phyloP scores from a whole-genome alignment of 2,329 filamentous ascomycete species.

The Leptoxyphium fumago region DNA sequence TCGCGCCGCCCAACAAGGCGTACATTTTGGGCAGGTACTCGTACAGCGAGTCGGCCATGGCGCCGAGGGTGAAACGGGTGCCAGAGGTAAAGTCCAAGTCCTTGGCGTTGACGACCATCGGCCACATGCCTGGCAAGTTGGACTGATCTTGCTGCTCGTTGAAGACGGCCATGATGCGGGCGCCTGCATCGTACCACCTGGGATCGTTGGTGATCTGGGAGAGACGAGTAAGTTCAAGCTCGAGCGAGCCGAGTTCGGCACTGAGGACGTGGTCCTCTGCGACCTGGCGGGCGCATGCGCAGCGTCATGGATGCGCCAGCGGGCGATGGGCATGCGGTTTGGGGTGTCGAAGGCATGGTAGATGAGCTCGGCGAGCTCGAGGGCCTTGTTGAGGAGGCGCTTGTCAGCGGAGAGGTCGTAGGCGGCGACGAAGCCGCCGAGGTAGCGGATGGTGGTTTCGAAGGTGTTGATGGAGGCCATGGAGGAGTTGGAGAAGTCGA shows the following conservation, averaged over 20 bases:
- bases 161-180: constrained; percentile 22
- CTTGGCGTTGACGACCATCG: constrained; percentile 23
- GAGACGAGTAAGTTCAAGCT: constrained; percentile 27
- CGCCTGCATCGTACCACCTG: constrained; percentile 27
- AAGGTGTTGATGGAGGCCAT: constrained; percentile 25
- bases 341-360: constrained; percentile 29
- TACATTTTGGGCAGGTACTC: constrained; percentile 19
- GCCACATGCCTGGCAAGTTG: constrained; percentile 27
- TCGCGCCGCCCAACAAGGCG: constrained; percentile 13
- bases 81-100: constrained; percentile 21
- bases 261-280: constrained; percentile 22
- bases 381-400: constrained; percentile 9
- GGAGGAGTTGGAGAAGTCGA: constrained; percentile 23
- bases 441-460: constrained; percentile 26
- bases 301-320: constrained; percentile 24
- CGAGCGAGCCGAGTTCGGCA: constrained; percentile 26
- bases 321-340: constrained; percentile 24
- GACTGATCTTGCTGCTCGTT: constrained; percentile 23
- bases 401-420: constrained; percentile 11
- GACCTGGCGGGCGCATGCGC: constrained; percentile 18
- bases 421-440: constrained; percentile 11
- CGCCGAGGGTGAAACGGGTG: constrained; percentile 11
- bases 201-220: constrained; percentile 24
- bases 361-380: constrained; percentile 20
- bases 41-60: constrained; percentile 12